Evolutionary conservation across 345 rosid species (phyloP), one percentile per base, ranked within the genome.

Genomic region (Linum tenue): DNA sequence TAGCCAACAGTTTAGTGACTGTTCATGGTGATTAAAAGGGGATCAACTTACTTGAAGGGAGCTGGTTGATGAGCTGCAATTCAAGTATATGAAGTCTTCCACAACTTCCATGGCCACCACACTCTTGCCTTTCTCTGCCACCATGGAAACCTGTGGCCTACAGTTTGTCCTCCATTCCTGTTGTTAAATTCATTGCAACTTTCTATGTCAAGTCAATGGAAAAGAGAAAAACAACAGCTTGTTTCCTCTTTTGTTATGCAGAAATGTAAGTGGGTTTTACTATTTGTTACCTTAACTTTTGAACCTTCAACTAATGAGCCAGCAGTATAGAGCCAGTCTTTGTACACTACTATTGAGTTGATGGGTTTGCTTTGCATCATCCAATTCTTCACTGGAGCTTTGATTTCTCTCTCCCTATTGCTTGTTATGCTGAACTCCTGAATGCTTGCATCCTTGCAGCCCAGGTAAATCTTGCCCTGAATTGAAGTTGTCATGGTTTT

Each of bases 1-100:
- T 1, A 22, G 31, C 0, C 31, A 0, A 22, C 0, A 22, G 31
- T 22, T 22, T 22, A 22, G 6, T 63, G 17, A 41, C 16, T 14
- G 11, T 42, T 22, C 22, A 3, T 37, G n/a, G 7, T 14, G 16
- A 42, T 35, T 15, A 8, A 35, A 70, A 14, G 4, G 57, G 5
- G 31, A 22, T 35, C 5, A 5, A 1, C 37, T 53, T 78, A 92
- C 98, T 90, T 89, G 95, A 70, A 92, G 83, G 70, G 77, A 79
- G 76, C 76, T 85, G 65, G 94, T 38, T 16, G 90, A 86, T 56
- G 85, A 86, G 76, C 85, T 84, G 81, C 80, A 73, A 56, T 83
- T 86, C 5, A 92, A 70, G 84, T 92, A 92, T 44, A 90, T 70
- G 77, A 92, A 92, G 80, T 92, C 98, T 81, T 90, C 97, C 17